Evolutionary conservation across 1,284 basidiomycete genomes (phyloP).

Genomic region (Lignosus rhinocerotis): DNA sequence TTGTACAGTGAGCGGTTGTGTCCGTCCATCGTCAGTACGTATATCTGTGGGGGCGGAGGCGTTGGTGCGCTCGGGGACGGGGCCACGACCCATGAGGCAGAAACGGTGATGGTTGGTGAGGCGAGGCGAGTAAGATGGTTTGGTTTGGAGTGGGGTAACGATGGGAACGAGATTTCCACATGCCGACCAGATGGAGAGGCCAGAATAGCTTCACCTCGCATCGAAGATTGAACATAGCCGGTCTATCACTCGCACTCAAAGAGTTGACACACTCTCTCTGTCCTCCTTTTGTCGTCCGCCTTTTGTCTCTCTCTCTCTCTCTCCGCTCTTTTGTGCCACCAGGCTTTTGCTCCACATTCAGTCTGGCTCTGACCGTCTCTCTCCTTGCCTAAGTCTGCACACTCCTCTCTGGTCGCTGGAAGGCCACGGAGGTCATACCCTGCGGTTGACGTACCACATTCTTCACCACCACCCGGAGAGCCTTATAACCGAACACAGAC

Average conservation of each 20-base stretch:
- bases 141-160: constrained; percentile 7
- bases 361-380: constrained; percentile 4
- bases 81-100: no score
- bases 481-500: neutral
- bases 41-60: no score
- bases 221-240: constrained; percentile 10
- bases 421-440: constrained; percentile 20
- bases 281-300: constrained; percentile 15
- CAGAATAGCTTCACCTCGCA: constrained; percentile 17
- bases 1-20: no score
- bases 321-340: constrained; percentile 15
- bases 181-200: neutral
- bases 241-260: constrained; percentile 12
- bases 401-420: constrained; percentile 23
- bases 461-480: constrained; percentile 10
- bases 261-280: constrained; percentile 4
- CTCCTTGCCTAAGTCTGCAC: constrained; percentile 1
- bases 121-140: no score
- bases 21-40: no score
- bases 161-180: constrained; percentile 15
- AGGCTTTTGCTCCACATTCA: constrained; percentile 10
- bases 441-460: constrained; percentile 18
- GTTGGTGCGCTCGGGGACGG: no score
- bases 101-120: no score
- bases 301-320: constrained; percentile 14